Base-by-base conservation (phyloP, 1,284 basidiomycete genomes). In the Hemileia vastatrix region DNA sequence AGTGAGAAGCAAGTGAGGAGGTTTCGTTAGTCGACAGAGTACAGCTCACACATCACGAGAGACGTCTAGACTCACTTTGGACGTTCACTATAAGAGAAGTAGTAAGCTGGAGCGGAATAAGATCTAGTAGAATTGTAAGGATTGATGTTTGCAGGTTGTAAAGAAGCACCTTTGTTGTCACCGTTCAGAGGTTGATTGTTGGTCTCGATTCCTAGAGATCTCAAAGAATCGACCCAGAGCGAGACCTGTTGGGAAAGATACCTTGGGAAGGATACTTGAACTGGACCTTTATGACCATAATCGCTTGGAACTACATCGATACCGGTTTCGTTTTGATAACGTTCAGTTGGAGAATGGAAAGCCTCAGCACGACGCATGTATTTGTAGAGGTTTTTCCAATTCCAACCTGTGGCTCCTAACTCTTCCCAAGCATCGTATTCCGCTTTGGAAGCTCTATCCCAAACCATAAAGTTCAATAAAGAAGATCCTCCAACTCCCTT, bases 381-480 rank as follows among this genome's bases (percentile, higher is more conserved):
- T 18, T 59, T 57, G 66, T 72, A 70, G 44, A 72, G 66, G 54
- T 65, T 71, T 52, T 72, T 65, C 70, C 71, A 74, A 67, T 71
- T 73, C 72, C 72, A 74, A 1, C 71, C 70, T 23, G 64, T 58
- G 66, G 68, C 68, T 48, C 72, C 71, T 32, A 73, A 66, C 64
- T 72, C 65, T 64, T 71, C 71, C 72, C 71, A 72, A 27, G 70
- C 67, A 59, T 74, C 65, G 54, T 71, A 67, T 64, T 72, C 71
- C 47, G 66, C 64, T 43, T 67, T 62, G 8, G 68, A 64, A 6
- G 67, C 68, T 19, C 71, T 64, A 58, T 74, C 71, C 68, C 68
- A 72, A 23, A 73, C 69, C 65, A 70, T 67, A 63, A 73, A 73
- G 68, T 73, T 73, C 56, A 72, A 67, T 5, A 70, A 66, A 9